Percentiles rank a stretch among this genome's conserved stretches.
phyloP scores from a whole-genome alignment of 2,329 filamentous ascomycete species.

The Fusarium falciforme region DNA sequence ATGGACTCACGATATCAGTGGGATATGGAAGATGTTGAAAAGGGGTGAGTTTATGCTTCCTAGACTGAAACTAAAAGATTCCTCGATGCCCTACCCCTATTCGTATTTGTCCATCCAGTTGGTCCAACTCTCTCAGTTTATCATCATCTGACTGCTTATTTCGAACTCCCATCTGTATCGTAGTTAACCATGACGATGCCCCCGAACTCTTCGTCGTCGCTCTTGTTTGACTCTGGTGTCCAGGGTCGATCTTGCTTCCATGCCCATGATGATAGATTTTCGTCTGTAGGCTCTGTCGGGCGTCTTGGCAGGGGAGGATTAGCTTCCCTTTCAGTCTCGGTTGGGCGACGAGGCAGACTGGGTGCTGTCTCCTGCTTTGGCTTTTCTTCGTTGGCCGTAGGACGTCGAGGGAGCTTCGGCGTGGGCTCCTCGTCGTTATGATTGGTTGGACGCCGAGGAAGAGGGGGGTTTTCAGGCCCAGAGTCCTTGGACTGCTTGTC shows the following conservation, averaged over 20 bases:
- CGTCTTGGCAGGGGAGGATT: conserved; percentile 34
- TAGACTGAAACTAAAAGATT: background rate
- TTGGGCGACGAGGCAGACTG: conserved; percentile 26
- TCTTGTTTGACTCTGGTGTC: conserved; percentile 42
- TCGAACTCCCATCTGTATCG: conserved; percentile 39
- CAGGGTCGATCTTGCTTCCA: conserved; percentile 32
- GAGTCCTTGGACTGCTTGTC: background rate
- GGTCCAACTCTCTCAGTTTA: background rate
- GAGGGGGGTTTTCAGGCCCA: conserved; percentile 20
- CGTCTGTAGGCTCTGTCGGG: conserved; percentile 16
- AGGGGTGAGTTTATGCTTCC: background rate
- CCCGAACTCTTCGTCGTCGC: conserved; percentile 51
- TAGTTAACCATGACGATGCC: conserved; percentile 54
- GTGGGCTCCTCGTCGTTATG: conserved; percentile 5
- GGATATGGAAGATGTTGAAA: background rate
- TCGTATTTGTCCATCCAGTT: background rate
- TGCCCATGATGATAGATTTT: background rate
- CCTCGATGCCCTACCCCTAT: background rate
- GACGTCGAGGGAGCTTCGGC: conserved; percentile 24
- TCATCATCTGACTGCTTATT: background rate
- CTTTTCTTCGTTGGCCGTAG: conserved; percentile 8
- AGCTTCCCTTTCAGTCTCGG: conserved; percentile 9
- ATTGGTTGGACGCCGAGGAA: conserved; percentile 21
- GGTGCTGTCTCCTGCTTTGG: conserved; percentile 14
- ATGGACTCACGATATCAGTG: background rate